Percentiles rank a stretch among this genome's conserved stretches.
phyloP scores from a whole-genome alignment of 2,329 filamentous ascomycete species.

The Chaetomiaceae sp. region DNA sequence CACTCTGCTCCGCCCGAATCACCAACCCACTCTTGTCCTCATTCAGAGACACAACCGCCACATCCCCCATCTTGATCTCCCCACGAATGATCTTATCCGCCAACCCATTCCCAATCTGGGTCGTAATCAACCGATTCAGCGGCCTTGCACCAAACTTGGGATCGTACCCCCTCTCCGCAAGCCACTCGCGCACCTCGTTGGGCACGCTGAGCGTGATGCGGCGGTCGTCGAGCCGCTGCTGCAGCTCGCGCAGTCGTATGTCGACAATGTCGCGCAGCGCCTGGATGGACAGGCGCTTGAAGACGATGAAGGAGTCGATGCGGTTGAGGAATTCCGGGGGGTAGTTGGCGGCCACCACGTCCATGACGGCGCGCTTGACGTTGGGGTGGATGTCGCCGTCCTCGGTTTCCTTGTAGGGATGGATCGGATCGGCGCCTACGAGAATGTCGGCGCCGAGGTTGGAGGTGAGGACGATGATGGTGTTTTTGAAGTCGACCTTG shows the following conservation, averaged over 20 bases:
- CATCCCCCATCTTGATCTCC: slow-evolving; percentile 69
- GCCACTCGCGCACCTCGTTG: slow-evolving; percentile 73
- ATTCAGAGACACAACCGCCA: slow-evolving; percentile 65
- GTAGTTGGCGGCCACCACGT: slow-evolving; percentile 70
- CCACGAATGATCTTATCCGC: slow-evolving; percentile 92
- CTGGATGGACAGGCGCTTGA: slow-evolving; percentile 74
- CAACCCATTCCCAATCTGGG: slow-evolving; percentile 80
- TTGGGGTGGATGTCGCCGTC: slow-evolving; percentile 67
- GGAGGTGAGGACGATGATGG: slow-evolving; percentile 91
- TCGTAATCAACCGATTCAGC: slow-evolving; percentile 84
- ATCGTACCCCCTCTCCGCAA: slow-evolving; percentile 86
- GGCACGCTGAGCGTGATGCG: slow-evolving; percentile 73
- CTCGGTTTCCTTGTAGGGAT: slow-evolving; percentile 58
- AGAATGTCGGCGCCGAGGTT: slow-evolving; percentile 93
- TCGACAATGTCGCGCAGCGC: slow-evolving; percentile 91
- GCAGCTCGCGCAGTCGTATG: slow-evolving; percentile 81
- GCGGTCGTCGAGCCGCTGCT: slow-evolving; percentile 75
- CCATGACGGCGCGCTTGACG: slow-evolving; percentile 78
- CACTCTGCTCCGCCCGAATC: not conserved
- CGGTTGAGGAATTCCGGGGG: slow-evolving; percentile 95
- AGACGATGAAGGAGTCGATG: slow-evolving; percentile 95
- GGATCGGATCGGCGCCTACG: slow-evolving; percentile 65
- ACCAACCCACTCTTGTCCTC: slow-evolving; percentile 58
- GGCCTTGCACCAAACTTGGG: slow-evolving; percentile 87
- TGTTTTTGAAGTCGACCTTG: slow-evolving; percentile 95